These are phyloP conservation scores for Ascochyta fabae DNA, from an alignment of 2,329 filamentous ascomycete species.

Conservation along the genomic window DNA sequence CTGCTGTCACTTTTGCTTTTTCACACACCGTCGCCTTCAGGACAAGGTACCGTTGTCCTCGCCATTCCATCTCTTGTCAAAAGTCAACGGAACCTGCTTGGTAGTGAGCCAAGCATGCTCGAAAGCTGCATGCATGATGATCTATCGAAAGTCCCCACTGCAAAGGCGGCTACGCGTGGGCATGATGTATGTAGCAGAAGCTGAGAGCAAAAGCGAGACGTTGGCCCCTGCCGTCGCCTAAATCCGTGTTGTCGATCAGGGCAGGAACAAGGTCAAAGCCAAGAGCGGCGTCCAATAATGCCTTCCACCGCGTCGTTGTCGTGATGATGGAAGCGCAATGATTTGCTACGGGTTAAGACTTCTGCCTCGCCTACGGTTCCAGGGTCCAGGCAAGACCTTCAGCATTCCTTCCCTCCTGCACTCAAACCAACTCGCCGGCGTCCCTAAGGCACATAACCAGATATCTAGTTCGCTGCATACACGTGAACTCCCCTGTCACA, in stretches of 20 bases:
- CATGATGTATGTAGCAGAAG: not conserved
- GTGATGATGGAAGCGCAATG: slow-evolving; percentile 2
- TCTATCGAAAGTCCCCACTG: slow-evolving; percentile 6
- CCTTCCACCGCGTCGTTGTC: not conserved
- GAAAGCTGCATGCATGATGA: not conserved
- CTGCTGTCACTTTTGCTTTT: slow-evolving; percentile 13
- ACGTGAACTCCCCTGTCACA: not conserved
- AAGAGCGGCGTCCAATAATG: slow-evolving; percentile 1
- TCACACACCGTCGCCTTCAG: not conserved
- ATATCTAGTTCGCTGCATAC: slow-evolving; percentile 1
- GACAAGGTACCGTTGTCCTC: slow-evolving; percentile 2
- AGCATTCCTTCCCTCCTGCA: slow-evolving; percentile 2
- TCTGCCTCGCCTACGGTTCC: not conserved
- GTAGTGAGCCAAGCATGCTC: not conserved
- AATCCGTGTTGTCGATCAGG: slow-evolving; percentile 2
- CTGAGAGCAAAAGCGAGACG: slow-evolving; percentile 2
- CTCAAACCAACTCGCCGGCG: not conserved
- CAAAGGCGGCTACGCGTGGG: not conserved
- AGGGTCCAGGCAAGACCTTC: not conserved
- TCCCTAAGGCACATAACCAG: not conserved
- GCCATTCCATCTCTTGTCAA: slow-evolving; percentile 1
- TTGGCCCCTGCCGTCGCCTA: slow-evolving; percentile 4
- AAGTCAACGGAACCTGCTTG: not conserved
- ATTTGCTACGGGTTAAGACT: not conserved
- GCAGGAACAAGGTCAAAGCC: slow-evolving; percentile 1